Conservation (phyloP, 805 yeast species). For the Torulaspora indica region DNA sequence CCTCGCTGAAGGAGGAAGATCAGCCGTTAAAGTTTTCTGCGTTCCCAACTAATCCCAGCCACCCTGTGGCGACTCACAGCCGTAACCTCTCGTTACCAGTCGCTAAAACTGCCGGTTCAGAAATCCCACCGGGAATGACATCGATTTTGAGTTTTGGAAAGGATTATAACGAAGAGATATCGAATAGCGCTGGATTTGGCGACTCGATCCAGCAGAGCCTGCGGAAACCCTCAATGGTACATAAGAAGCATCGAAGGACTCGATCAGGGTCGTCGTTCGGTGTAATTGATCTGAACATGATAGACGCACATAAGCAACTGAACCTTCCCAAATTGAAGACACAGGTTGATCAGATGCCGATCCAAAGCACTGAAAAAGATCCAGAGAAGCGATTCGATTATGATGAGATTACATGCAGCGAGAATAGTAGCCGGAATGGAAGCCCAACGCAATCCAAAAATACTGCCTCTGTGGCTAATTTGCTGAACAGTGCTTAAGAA, state of each 20-base stretch:
- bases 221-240: conserved; percentile 12
- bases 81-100: conserved; percentile 26
- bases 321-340: conserved; percentile 6
- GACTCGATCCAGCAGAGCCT: neutral
- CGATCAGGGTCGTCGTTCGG: conserved; percentile 30
- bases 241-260: conserved; percentile 28
- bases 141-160: conserved; percentile 23
- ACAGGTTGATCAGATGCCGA: conserved; percentile 6
- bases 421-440: conserved; percentile 27
- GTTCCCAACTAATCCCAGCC: neutral
- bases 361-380: neutral
- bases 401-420: conserved; percentile 34
- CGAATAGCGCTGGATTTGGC: neutral
- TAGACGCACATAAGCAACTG: conserved; percentile 19
- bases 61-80: conserved; percentile 9
- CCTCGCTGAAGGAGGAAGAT: conserved; percentile 29
- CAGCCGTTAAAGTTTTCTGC: neutral
- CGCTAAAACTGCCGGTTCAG: conserved; percentile 10
- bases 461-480: conserved; percentile 13
- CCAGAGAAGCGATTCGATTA: conserved; percentile 15
- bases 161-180: neutral
- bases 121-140: conserved; percentile 19
- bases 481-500: conserved; percentile 13
- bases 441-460: conserved; percentile 17
- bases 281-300: conserved; percentile 30